Evolutionary conservation across 2,329 filamentous ascomycete genomes (phyloP), one percentile per base, ranked within the genome.

Genomic region (Cyclaneusma minus): DNA sequence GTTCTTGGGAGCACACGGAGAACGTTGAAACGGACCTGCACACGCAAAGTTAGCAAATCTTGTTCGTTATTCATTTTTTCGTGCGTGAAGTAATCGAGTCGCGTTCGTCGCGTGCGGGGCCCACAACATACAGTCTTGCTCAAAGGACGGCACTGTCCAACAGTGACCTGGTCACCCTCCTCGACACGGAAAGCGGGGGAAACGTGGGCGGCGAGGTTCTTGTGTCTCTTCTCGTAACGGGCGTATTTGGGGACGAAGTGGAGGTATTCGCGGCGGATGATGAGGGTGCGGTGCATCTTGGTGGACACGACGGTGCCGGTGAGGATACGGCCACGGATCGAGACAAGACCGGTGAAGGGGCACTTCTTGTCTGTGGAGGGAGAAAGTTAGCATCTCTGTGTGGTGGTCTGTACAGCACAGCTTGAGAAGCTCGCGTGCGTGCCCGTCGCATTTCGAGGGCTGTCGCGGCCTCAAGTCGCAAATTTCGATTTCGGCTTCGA

Each of bases 171-270:
- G 66, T 98, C 89, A 75, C 89, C 91, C 60, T 95, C 87, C 70
- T 92, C 81, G 51, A 95, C 85, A 93, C 89, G 89, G 84, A 98
- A 98, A 62, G 87, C 87, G 51, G 89, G 89, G 43, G 85, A 94
- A 53, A 95, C 87, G 75, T 98, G 89, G 47, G 87, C 89, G 54
- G 89, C 83, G 44, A 98, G 73, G 78, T 98, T 98, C 80, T 94
- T 94, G 82, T 98, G 89, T 62, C 89, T 76, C 79, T 94, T 95
- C 83, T 98, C 91, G 65, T 98, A 98, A 77, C 89, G 82, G 59
- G 81, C 72, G 77, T 98, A 98, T 73, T 98, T 98, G 63, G 85
- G 85, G 58, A 98, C 80, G 68, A 82, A 98, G 73, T 98, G 89
- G 40, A 98, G 83, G 74, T 98, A 98, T 74, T 98, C 89, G 64